phyloP scores from a whole-genome alignment of 345 rosid species.

The Aurinia saxatilis region DNA sequence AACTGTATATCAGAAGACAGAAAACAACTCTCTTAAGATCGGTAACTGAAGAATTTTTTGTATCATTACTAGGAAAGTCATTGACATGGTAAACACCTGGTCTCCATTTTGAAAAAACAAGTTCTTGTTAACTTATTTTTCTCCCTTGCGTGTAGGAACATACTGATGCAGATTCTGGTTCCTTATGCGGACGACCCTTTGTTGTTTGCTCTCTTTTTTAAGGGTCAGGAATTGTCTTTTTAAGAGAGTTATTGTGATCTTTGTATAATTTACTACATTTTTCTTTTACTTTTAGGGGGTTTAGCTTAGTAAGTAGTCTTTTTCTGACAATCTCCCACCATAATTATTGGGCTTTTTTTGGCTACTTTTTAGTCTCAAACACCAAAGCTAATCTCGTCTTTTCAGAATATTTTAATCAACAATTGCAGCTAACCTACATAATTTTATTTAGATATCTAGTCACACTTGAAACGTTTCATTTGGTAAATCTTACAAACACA shows the following conservation, averaged over 20 bases:
- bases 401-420: not conserved
- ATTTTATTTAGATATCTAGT: not conserved
- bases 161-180: constrained; percentile 7
- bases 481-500: not conserved
- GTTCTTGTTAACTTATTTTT: not conserved
- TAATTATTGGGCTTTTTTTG: not conserved
- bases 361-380: not conserved
- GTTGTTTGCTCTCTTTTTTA: not conserved
- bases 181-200: constrained; percentile 3
- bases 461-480: not conserved
- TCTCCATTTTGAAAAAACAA: not conserved
- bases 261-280: not conserved
- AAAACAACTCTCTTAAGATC: not conserved
- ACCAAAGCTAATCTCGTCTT: not conserved
- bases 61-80: not conserved
- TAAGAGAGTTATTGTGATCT: not conserved
- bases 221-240: not conserved
- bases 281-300: too few species aligned
- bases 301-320: too few species aligned
- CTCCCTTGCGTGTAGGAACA: constrained; percentile 1
- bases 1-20: not conserved
- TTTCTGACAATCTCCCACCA: not conserved
- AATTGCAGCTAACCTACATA: not conserved
- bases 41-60: not conserved
- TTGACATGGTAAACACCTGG: constrained; percentile 5